phyloP scores from a whole-genome alignment of 225 moss, liverwort and hornwort species.

The Straminergon stramineum region DNA sequence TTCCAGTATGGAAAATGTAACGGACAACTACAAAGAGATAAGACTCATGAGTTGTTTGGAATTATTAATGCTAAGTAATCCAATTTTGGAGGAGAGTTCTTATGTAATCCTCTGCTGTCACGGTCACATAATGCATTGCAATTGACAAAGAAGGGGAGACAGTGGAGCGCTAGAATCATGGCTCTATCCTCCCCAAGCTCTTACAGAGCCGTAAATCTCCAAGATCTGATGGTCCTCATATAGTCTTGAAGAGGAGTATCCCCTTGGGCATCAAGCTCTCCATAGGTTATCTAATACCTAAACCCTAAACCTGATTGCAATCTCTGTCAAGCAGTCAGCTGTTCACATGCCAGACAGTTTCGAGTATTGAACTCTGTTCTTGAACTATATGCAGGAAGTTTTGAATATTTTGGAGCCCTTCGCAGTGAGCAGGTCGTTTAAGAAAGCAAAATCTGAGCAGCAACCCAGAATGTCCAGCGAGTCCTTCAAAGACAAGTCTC shows the following conservation, averaged over 20 bases:
- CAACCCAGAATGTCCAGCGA: conserved; percentile 5
- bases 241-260: background rate
- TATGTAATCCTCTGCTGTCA: background rate
- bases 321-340: background rate
- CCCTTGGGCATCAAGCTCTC: background rate
- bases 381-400: conserved; percentile 14
- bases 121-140: background rate
- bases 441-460: background rate
- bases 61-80: background rate
- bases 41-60: background rate
- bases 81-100: background rate
- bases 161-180: background rate
- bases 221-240: background rate
- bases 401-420: conserved; percentile 28
- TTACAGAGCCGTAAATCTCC: background rate
- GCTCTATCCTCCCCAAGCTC: background rate
- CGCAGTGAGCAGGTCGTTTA: conserved; percentile 8
- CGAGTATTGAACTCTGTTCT: background rate
- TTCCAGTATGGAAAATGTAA: background rate
- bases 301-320: background rate
- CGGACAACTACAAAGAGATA: background rate
- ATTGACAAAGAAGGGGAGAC: background rate
- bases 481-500: conserved; percentile 7
- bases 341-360: background rate
- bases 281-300: background rate